phyloP scores from a whole-genome alignment of 805 yeast species.

The Priceomyces melissophilus region DNA sequence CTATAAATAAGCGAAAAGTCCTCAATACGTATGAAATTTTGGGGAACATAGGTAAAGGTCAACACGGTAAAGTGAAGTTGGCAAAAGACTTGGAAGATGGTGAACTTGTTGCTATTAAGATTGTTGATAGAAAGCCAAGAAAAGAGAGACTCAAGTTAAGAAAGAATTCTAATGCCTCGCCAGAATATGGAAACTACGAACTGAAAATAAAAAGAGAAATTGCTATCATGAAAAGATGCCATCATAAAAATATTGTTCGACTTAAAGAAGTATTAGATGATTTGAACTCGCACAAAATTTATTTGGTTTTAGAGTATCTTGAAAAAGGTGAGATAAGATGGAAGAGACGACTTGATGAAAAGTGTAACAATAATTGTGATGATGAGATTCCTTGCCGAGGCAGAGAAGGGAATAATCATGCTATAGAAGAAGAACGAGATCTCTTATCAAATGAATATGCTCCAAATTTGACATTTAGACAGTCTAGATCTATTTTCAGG shows the following conservation, averaged over 20 bases:
- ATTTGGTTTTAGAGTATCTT: conserved; percentile 83
- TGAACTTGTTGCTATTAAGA: conserved; percentile 85
- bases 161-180: conserved; percentile 11
- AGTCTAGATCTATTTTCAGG: conserved; percentile 69
- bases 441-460: conserved; percentile 23
- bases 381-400: conserved; percentile 40
- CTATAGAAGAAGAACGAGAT: conserved; percentile 17
- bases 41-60: conserved; percentile 89
- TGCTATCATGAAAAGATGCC: conserved; percentile 47
- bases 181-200: conserved; percentile 23
- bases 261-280: conserved; percentile 77
- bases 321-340: conserved; percentile 90
- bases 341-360: conserved; percentile 34
- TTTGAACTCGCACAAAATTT: conserved; percentile 74
- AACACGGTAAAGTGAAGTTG: conserved; percentile 95
- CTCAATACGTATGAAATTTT: conserved; percentile 88
- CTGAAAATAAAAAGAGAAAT: conserved; percentile 39
- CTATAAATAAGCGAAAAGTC: conserved; percentile 73
- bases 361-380: conserved; percentile 1
- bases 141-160: conserved; percentile 31
- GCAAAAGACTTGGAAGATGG: conserved; percentile 68
- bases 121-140: conserved; percentile 67
- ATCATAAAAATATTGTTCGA: conserved; percentile 39
- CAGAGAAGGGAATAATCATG: conserved; percentile 7
- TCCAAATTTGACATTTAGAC: conserved; percentile 65